Base-by-base conservation (phyloP, 768 basidiomycete species). In the Auricularia heimuer region DNA sequence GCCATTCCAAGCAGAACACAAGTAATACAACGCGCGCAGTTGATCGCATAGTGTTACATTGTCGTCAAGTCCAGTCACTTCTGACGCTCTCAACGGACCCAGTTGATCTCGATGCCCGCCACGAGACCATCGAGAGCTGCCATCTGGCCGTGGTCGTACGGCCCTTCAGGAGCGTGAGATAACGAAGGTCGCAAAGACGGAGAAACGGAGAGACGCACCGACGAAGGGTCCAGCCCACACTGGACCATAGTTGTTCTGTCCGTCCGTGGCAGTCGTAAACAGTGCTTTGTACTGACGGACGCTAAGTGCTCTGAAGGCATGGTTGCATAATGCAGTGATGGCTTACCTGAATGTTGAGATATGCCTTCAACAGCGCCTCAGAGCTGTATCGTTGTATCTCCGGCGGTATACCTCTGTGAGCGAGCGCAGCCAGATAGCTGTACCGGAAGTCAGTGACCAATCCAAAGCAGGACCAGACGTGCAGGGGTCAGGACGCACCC, bases 341-440 rank as follows among this genome's bases (percentile, higher is more conserved):
- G 56, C 74, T 33, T 63, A 79, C 81, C 78, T 83, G 82, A 29
- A 83, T 83, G 54, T 83, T 77, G 60, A 79, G 72, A 65, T 83
- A 84, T 65, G 81, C 81, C 64, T 76, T 79, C 61, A 83, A 72
- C 58, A 83, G 70, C 44, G 73, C 77, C 71, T 71, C 33, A 83
- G 73, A 34, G 73, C 71, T 6, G 67, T 70, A 67, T 83, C 77
- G 7, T 70, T 68, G 47, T 74, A 68, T 64, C 74, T 80, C 61
- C 81, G 72, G 4, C 67, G 68, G 71, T 75, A 83, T 0, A 76
- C 81, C 70, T 84, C 82, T 62, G 74, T 72, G 18, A 84, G 71
- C 3, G 77, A 81, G 34, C 81, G 79, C 64, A 85, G 78, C 68
- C 80, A 77, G 54, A 83, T 70, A 8, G 77, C 77, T 80, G 61